phyloP scores from a whole-genome alignment of 805 yeast genomes.

The Teunomyces tritomae region DNA sequence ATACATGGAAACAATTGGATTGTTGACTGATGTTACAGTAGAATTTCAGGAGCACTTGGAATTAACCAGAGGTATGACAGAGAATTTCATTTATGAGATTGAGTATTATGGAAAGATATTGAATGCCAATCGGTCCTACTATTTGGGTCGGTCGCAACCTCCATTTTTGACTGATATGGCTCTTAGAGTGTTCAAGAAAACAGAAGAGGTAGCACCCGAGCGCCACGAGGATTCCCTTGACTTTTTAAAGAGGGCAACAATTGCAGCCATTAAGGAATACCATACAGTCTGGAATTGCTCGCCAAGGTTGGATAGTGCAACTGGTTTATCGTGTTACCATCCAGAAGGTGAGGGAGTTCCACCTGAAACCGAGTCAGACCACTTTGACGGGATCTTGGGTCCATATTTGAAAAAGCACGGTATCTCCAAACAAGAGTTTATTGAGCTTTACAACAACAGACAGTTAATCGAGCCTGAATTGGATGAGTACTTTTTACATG shows the following conservation, averaged over 20 bases:
- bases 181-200: conserved; percentile 58
- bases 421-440: conserved; percentile 58
- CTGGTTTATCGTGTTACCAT: conserved; percentile 86
- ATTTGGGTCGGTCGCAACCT: conserved; percentile 90
- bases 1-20: conserved; percentile 84
- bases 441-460: conserved; percentile 61
- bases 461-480: conserved; percentile 70
- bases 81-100: conserved; percentile 88
- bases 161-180: conserved; percentile 96
- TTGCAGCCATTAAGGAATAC: conserved; percentile 87
- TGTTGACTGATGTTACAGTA: conserved; percentile 52
- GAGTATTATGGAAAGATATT: conserved; percentile 86
- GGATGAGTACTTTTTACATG: conserved; percentile 87
- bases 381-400: conserved; percentile 67
- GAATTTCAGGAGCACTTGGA: conserved; percentile 47
- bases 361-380: conserved; percentile 92
- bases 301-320: conserved; percentile 69
- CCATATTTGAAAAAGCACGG: conserved; percentile 68
- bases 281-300: conserved; percentile 69
- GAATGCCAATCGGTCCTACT: conserved; percentile 92
- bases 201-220: conserved; percentile 46
- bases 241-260: conserved; percentile 60
- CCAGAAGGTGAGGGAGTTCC: conserved; percentile 94
- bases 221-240: conserved; percentile 43
- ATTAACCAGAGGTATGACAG: conserved; percentile 85